Conservation (phyloP, 1,284 basidiomycete species). For the Fomitopsis palustris region DNA sequence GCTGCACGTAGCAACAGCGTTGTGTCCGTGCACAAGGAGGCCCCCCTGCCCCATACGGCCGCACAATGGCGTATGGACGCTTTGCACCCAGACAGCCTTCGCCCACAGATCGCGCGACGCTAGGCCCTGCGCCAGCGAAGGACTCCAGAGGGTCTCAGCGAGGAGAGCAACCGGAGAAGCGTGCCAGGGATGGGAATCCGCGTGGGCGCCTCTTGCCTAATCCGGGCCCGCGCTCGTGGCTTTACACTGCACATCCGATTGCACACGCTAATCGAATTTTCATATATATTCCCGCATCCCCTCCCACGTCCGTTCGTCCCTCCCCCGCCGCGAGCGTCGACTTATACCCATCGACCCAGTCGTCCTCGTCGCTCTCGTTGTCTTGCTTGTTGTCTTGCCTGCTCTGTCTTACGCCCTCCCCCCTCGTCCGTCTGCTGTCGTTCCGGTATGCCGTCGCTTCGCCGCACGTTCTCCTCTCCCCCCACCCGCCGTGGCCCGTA, state of each 20-base stretch:
- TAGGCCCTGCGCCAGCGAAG: not conserved
- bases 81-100: not conserved
- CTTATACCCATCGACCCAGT: constrained; percentile 16
- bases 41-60: not conserved
- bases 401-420: constrained; percentile 5
- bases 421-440: constrained; percentile 3
- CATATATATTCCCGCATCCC: constrained; percentile 10
- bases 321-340: constrained; percentile 21
- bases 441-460: constrained; percentile 68
- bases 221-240: constrained; percentile 5
- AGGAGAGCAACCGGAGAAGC: constrained; percentile 1
- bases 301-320: constrained; percentile 12
- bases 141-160: not conserved
- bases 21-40: not conserved
- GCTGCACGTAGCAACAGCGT: not conserved
- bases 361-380: constrained; percentile 10
- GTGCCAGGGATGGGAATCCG: constrained; percentile 3
- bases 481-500: constrained; percentile 63
- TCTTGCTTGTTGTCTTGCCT: constrained; percentile 8
- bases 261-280: constrained; percentile 26
- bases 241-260: constrained; percentile 30
- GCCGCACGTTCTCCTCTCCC: constrained; percentile 66
- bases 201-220: constrained; percentile 11
- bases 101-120: not conserved
- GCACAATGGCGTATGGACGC: not conserved